Conservation (phyloP, 331 rosid species). For the Arachis monticola region DNA sequence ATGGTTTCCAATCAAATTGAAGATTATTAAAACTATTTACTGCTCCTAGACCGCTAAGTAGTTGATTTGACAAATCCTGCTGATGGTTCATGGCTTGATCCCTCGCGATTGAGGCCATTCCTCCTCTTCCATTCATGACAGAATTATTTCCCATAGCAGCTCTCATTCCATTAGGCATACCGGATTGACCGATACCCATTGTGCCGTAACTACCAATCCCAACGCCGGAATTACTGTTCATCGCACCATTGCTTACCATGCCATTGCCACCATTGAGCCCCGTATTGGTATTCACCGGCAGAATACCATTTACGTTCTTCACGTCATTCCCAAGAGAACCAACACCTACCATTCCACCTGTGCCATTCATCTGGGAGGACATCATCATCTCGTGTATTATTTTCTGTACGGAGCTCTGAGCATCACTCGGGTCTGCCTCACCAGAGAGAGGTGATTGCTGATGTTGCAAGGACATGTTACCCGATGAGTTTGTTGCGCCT, state of each 20-base stretch:
- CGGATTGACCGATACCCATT: slow-evolving; percentile 76
- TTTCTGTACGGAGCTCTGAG: slow-evolving; percentile 92
- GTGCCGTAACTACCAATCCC: slow-evolving; percentile 69
- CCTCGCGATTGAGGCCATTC: slow-evolving; percentile 70
- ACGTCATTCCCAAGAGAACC: slow-evolving; percentile 72
- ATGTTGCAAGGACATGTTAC: slow-evolving; percentile 81
- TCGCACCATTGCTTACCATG: slow-evolving; percentile 61
- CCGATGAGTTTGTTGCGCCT: slow-evolving; percentile 72
- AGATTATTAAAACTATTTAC: slow-evolving; percentile 80
- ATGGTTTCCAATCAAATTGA: slow-evolving; percentile 83
- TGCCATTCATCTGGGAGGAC: slow-evolving; percentile 63
- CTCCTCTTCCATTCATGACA: slow-evolving; percentile 80
- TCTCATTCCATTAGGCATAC: slow-evolving; percentile 77
- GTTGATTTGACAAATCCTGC: slow-evolving; percentile 84
- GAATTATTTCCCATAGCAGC: slow-evolving; percentile 73
- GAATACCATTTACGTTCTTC: slow-evolving; percentile 75
- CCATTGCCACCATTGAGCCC: slow-evolving; percentile 67
- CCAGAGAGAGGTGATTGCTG: slow-evolving; percentile 77
- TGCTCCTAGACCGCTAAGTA: slow-evolving; percentile 84
- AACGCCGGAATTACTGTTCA: slow-evolving; percentile 62
- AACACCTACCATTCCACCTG: slow-evolving; percentile 54
- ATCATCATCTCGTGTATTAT: slow-evolving; percentile 74
- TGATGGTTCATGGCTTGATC: slow-evolving; percentile 87
- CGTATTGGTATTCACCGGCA: slow-evolving; percentile 54
- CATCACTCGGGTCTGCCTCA: slow-evolving; percentile 76